Base-by-base conservation (phyloP, 345 rosid species). In the Fremontodendron californicum region DNA sequence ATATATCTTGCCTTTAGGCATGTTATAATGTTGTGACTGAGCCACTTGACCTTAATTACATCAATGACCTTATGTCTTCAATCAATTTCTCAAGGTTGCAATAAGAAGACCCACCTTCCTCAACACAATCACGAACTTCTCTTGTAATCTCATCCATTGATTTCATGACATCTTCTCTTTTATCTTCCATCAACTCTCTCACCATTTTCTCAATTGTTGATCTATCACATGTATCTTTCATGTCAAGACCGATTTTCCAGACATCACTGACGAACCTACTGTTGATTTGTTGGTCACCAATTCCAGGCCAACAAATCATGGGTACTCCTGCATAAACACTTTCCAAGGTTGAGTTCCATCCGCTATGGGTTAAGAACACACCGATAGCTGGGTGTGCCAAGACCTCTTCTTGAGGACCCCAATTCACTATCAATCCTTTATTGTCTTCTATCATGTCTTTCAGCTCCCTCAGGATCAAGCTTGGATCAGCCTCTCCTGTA, bases 311-410 rank as follows among this genome's bases (percentile, higher is more conserved):
- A 35, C 91, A 87, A 23, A 89, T 74, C 90, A 84, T 85, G 0
- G 90, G 89, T 73, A 83, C 82, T 1, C 88, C 89, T 0, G 80
- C 84, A 1, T 52, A 69, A 0, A 85, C 58, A 25, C 89, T 85
- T 66, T 89, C 93, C 81, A 88, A 42, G 0, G 86, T 87, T 0
- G 90, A 89, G 83, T 89, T 89, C 90, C 90, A 87, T 5, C 90
- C 87, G 27, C 83, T 75, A 21, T 86, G 87, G 3, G 88, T 84
- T 39, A 84, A 65, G 51, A 89, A 87, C 61, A 86, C 89, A 60
- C 87, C 88, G 1, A 87, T 29, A 0, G 92, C 82, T 6, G 10
- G 37, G 40, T 89, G 92, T 5, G 58, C 66, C 65, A 87, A 65
- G 12, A 89, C 90, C 74, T 87, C 85, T 58, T 87, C 87, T 48